Evolutionary conservation across 1,139 yeast genomes (phyloP), one percentile per base, ranked within the genome.

Genomic region (Blastobotrys serpentis): DNA sequence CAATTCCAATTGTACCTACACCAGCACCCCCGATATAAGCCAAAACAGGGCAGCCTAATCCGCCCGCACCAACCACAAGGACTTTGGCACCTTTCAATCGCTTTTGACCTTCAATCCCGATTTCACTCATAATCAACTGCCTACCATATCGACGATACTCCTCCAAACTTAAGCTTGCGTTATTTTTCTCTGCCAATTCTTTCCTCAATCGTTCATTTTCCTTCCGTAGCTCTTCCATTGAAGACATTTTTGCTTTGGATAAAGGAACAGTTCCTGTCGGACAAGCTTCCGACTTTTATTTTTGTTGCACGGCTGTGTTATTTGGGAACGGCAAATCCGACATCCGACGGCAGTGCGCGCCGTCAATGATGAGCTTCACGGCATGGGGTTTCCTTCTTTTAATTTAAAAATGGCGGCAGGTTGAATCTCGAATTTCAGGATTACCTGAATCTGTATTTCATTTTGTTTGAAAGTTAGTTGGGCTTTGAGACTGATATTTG

Each of bases 21-120:
- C 99, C 98, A 0, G 96, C 86, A 0, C 95, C 96, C 0, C 84
- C 82, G 2, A 94, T 69, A 62, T 94, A 94, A 34, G 86, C 76
- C 44, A 92, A 67, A 0, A 95, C 95, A 0, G 98, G 98, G 56
- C 95, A 85, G 0, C 98, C 98, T 8, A 94, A 73, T 0, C 99
- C 99, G 10, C 98, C 99, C 0, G 97, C 97, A 1, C 99, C 99
- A 6, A 94, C 76, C 0, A 94, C 92, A 26, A 92, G 68, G 0
- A 89, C 77, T 42, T 72, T 77, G 1, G 92, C 54, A 0, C 65
- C 56, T 57, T 82, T 82, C 44, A 94, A 68, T 42, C 67, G 70
- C 3, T 75, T 52, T 63, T 94, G 98, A 2, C 82, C 74, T 1
- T 60, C 48, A 7, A 82, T 65, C 0, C 90, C 89, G 54, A 85